phyloP scores from a whole-genome alignment of 75 land plant genomes.

The Azolla pinnata region DNA sequence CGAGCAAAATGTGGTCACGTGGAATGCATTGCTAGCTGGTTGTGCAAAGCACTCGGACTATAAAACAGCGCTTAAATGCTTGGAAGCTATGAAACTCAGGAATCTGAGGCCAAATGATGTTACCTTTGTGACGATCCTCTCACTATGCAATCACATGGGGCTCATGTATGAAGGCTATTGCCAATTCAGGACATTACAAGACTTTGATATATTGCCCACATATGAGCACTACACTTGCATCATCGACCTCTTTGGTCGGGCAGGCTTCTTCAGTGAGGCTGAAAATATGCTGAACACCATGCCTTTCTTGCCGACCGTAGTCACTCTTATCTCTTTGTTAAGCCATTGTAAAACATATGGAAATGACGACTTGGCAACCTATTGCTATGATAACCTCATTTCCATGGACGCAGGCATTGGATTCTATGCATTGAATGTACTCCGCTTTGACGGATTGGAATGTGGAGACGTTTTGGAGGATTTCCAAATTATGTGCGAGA shows the following conservation, averaged over 20 bases:
- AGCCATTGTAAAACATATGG: constrained; percentile 5
- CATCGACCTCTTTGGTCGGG: constrained; percentile 6
- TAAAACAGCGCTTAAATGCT: constrained; percentile 18
- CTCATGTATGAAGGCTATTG: background rate
- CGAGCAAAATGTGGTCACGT: constrained; percentile 21
- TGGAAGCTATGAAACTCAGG: constrained; percentile 12
- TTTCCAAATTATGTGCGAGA: too few species aligned
- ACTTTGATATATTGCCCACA: background rate
- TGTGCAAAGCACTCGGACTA: constrained; percentile 16
- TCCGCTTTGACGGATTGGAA: too few species aligned
- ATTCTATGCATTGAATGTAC: too few species aligned
- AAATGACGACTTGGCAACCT: background rate
- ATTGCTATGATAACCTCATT: background rate
- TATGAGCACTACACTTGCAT: constrained; percentile 6
- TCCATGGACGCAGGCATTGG: too few species aligned
- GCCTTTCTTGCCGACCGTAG: background rate
- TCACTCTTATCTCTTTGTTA: background rate
- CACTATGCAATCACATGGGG: constrained; percentile 7
- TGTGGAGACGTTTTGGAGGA: too few species aligned
- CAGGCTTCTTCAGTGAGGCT: constrained; percentile 10
- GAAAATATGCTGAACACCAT: constrained; percentile 6
- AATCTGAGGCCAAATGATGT: constrained; percentile 17
- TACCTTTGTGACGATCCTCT: constrained; percentile 17
- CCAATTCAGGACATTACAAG: constrained; percentile 3
- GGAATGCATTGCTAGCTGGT: constrained; percentile 30